Base-by-base conservation (phyloP, 495 filamentous ascomycete genomes). In the Tuber microsphaerosporum region DNA sequence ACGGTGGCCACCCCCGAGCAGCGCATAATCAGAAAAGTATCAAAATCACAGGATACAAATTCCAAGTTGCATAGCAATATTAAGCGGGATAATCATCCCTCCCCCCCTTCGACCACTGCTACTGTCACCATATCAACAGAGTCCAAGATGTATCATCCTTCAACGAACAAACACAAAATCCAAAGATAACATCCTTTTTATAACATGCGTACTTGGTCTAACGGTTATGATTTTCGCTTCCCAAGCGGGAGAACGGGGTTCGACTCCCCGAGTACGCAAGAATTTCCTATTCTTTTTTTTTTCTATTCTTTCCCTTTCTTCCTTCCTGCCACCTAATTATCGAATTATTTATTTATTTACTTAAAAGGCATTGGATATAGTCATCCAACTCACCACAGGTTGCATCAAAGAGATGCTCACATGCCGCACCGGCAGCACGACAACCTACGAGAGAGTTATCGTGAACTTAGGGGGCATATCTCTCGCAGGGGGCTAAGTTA, bases 151-250 rank as follows among this genome's bases (percentile, higher is more conserved):
- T 4, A 42, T 10, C 41, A 1, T 42, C 41, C 9, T n/a, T n/a
- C n/a, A n/a, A n/a, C n/a, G n/a, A 42, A 10, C 41, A 42, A 42
- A 4, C 14, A 61, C 26, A 9, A 14, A 31, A 31, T 61, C 2
- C 51, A 61, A 26, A 61, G 10, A 16, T 26, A 61, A 1, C 10
- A 12, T n/a, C 0, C 2, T 10, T 31, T 10, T 26, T 26, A 65
- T 1, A 65, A 41, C 16, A 43, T 70, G 76, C 74, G 74, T 78
- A 75, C 74, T 76, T 78, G 76, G 76, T 78, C 74, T 77, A 77
- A 77, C 75, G 76, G 76, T 77, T 77, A 77, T 77, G 65, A 77
- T 77, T 77, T 77, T 77, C 76, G 75, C 69, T 77, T 77, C 76
- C 76, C 75, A 77, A 77, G 76, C 75, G 76, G 76, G 76, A 77